These are phyloP conservation scores for Lachnellula arida DNA, from an alignment of 2,329 filamentous ascomycete genomes.

Conservation along the genomic window DNA sequence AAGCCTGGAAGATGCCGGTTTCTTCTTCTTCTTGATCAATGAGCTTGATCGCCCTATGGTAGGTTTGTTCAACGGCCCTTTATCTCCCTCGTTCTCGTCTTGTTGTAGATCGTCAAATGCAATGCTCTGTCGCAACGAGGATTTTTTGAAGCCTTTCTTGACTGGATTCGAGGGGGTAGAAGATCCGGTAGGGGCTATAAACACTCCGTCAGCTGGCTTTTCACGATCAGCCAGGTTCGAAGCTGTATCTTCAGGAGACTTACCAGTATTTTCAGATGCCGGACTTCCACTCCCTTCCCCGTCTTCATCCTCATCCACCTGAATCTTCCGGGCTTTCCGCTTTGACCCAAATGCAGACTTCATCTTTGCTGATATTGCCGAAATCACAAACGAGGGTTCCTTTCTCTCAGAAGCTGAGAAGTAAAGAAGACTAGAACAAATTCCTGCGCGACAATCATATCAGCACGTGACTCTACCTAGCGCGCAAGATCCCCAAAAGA, in stretches of 20 bases:
- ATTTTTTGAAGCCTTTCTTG: conserved; percentile 53
- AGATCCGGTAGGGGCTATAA: conserved; percentile 14
- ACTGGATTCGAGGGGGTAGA: conserved; percentile 35
- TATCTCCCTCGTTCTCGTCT: conserved; percentile 24
- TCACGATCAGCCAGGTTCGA: conserved; percentile 26
- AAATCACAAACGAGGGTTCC: too few species aligned
- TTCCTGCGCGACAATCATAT: conserved; percentile 12
- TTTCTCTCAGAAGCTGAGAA: background rate
- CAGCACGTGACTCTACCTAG: conserved; percentile 24
- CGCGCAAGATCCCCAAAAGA: background rate
- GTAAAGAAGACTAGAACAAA: background rate
- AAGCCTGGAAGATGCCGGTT: conserved; percentile 54
- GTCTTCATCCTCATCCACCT: conserved; percentile 62
- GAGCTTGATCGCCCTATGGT: conserved; percentile 44
- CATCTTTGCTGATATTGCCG: conserved; percentile 15
- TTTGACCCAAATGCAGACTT: conserved; percentile 46
- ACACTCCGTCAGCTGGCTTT: conserved; percentile 23
- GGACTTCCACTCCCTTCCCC: conserved; percentile 30
- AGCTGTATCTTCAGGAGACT: conserved; percentile 19
- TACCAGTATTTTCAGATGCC: conserved; percentile 21
- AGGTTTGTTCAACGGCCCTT: conserved; percentile 35
- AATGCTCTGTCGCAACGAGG: conserved; percentile 52
- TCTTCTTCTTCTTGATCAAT: conserved; percentile 61
- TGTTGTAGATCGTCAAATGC: conserved; percentile 35
- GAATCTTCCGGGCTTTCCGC: conserved; percentile 73